These are phyloP conservation scores for Wickerhamiella allomyrinae DNA, from an alignment of 805 yeast species.

Conservation along the genomic window DNA sequence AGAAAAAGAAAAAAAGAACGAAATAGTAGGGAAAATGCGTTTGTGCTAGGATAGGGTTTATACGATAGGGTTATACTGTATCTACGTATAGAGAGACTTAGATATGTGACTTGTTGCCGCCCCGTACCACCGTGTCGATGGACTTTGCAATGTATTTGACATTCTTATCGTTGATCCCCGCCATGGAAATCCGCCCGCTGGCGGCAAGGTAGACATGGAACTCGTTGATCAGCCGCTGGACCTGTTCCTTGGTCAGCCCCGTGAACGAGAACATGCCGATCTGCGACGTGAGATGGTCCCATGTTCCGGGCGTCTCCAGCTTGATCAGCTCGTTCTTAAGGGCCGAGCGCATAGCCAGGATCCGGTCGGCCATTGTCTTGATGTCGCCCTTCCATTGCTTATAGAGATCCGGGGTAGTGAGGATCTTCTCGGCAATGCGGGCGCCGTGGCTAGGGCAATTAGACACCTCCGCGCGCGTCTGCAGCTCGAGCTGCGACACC, in stretches of 20 bases:
- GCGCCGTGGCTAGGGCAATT: constrained; percentile 95
- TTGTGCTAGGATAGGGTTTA: no score
- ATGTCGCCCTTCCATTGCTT: constrained; percentile 74
- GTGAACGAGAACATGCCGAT: constrained; percentile 96
- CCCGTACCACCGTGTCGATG: constrained; percentile 48
- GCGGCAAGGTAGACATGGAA: constrained; percentile 72
- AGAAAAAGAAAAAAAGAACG: no score
- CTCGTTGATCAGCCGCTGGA: constrained; percentile 48
- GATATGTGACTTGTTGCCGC: not conserved
- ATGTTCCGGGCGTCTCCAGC: constrained; percentile 44
- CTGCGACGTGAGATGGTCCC: constrained; percentile 80
- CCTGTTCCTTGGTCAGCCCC: constrained; percentile 61
- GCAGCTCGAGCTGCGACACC: constrained; percentile 69
- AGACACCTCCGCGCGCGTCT: constrained; percentile 76
- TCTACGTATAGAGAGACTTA: not conserved
- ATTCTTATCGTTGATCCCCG: constrained; percentile 75
- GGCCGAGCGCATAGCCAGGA: constrained; percentile 53
- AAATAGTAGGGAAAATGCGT: no score
- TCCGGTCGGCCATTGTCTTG: constrained; percentile 60
- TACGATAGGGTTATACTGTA: not conserved
- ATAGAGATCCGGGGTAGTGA: constrained; percentile 45
- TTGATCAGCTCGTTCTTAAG: constrained; percentile 47
- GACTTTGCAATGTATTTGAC: constrained; percentile 67
- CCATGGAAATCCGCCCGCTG: constrained; percentile 85
- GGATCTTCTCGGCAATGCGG: constrained; percentile 66